These are phyloP conservation scores for Euryodendron excelsum DNA, from an alignment of 148 eudicot genomes.

Conservation along the genomic window DNA sequence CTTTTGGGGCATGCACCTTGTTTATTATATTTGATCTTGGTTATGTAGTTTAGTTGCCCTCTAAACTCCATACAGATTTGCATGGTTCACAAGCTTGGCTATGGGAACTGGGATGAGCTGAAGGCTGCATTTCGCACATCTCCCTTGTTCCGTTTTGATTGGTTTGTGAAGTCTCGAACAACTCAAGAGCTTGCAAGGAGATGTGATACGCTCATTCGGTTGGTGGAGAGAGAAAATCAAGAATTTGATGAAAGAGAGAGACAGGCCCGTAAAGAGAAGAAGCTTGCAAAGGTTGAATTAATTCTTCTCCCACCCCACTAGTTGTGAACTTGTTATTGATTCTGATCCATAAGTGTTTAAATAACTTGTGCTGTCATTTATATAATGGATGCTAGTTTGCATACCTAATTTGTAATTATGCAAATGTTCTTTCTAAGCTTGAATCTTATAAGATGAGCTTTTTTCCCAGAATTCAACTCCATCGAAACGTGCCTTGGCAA, in stretches of 20 bases:
- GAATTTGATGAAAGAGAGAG: constrained; percentile 95
- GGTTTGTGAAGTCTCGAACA: constrained; percentile 99
- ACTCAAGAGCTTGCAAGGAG: constrained; percentile 98
- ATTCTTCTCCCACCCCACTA: not conserved
- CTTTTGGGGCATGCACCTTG: not conserved
- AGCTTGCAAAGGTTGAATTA: constrained; percentile 79
- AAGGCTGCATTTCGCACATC: constrained; percentile 96
- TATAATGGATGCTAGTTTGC: not conserved
- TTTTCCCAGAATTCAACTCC: constrained; percentile 48
- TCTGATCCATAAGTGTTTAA: not conserved
- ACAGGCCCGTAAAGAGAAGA: constrained; percentile 97
- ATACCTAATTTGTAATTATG: not conserved
- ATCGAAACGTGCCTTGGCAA: constrained; percentile 61
- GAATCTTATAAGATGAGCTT: not conserved
- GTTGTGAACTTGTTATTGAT: not conserved
- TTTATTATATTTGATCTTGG: not conserved
- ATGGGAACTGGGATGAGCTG: constrained; percentile 98
- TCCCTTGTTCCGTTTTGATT: constrained; percentile 88
- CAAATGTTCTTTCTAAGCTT: not conserved
- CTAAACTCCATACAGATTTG: constrained; percentile 54
- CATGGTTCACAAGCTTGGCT: constrained; percentile 96
- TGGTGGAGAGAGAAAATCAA: constrained; percentile 95
- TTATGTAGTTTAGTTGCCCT: not conserved
- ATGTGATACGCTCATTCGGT: constrained; percentile 86
- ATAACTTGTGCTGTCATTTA: not conserved